Conservation (phyloP, 2,329 filamentous ascomycete genomes). For the Venturia oleaginea region DNA sequence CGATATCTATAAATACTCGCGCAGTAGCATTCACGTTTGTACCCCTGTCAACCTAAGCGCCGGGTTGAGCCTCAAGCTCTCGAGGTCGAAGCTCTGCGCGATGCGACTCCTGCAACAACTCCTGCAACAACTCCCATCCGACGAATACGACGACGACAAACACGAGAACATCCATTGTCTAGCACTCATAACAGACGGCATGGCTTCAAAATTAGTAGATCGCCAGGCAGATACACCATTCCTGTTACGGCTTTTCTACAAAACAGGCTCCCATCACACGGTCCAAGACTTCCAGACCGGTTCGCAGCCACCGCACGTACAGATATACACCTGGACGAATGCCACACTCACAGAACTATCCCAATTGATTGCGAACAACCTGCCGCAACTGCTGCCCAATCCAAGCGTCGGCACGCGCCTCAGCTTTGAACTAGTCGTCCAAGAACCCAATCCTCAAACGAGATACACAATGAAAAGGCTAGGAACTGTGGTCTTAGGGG, state of each 20-base stretch:
- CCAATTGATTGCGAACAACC: slow-evolving; percentile 60
- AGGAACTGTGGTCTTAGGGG: slow-evolving; percentile 71
- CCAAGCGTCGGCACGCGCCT: slow-evolving; percentile 74
- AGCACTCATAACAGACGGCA: neutral
- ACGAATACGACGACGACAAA: neutral
- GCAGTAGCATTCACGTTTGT: neutral
- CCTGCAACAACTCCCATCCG: neutral
- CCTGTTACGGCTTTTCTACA: slow-evolving; percentile 77
- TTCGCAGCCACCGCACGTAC: slow-evolving; percentile 50
- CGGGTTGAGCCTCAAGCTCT: neutral
- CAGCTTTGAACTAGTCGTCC: slow-evolving; percentile 83
- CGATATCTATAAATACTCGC: neutral
- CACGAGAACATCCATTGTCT: neutral
- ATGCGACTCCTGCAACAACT: neutral
- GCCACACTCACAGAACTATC: slow-evolving; percentile 76
- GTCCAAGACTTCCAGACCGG: slow-evolving; percentile 58
- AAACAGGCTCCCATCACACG: slow-evolving; percentile 60
- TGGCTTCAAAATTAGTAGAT: slow-evolving; percentile 39
- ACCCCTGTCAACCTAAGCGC: neutral
- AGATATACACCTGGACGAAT: slow-evolving; percentile 78
- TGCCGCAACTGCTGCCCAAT: slow-evolving; percentile 58
- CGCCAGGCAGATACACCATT: slow-evolving; percentile 69
- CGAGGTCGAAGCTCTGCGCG: neutral
- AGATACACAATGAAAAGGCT: slow-evolving; percentile 72
- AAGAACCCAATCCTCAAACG: slow-evolving; percentile 49